These are phyloP conservation scores for Scolecobasidium constrictum DNA, from an alignment of 2,329 filamentous ascomycete species.

Conservation along the genomic window DNA sequence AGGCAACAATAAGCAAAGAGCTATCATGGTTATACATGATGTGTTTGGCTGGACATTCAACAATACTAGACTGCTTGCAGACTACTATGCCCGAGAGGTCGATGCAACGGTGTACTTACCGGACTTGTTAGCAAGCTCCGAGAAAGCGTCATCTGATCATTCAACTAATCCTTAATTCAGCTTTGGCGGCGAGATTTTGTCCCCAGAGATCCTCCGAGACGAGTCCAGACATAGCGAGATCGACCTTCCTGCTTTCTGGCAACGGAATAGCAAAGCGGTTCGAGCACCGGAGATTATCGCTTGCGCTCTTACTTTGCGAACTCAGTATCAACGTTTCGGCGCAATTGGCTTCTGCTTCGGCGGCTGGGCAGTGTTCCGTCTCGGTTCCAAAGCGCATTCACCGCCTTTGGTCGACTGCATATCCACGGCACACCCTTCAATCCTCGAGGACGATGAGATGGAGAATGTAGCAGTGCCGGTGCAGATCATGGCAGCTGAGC, in stretches of 20 bases:
- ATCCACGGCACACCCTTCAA: conserved; percentile 43
- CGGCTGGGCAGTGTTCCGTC: conserved; percentile 41
- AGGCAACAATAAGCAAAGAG: conserved; percentile 35
- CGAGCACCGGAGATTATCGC: background rate
- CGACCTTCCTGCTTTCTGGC: background rate
- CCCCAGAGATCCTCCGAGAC: too few relatives aligned
- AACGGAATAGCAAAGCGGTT: background rate
- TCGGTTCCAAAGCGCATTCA: conserved; percentile 25
- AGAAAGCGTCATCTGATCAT: background rate
- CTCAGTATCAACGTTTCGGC: conserved; percentile 28
- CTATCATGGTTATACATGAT: conserved; percentile 45
- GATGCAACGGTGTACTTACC: conserved; percentile 44
- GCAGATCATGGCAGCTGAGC: conserved; percentile 36
- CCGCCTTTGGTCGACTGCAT: conserved; percentile 36
- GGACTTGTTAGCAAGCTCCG: conserved; percentile 43
- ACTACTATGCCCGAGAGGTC: conserved; percentile 40
- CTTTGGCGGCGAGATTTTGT: background rate
- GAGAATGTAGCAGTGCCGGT: conserved; percentile 33
- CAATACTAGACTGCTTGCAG: conserved; percentile 43
- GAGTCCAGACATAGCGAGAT: background rate
- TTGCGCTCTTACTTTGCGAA: background rate
- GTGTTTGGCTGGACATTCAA: conserved; percentile 46
- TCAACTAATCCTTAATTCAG: background rate
- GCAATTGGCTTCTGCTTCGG: conserved; percentile 55
- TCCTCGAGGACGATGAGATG: conserved; percentile 36